Base-by-base conservation (phyloP, 2,329 filamentous ascomycete genomes). In the Clonostachys sp. region DNA sequence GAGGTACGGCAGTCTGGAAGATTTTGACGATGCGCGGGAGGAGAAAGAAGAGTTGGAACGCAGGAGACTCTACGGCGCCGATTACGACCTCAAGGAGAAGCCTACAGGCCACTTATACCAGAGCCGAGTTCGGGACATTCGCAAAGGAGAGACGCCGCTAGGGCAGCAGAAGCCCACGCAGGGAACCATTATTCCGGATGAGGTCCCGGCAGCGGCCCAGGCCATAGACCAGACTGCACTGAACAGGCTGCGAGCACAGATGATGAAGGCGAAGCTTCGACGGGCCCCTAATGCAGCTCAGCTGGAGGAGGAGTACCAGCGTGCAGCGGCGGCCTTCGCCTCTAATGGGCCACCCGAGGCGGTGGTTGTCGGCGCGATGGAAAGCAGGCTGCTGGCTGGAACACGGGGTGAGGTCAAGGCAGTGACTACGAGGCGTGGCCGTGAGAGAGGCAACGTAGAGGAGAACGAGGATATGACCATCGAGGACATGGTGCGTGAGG, bases 391-490 rank as follows among this genome's bases (percentile, higher is more conserved):
- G 77, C 76, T 99, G 4, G 89, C 91, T 16, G 90, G 88, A 8
- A 69, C 71, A 0, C 74, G 83, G 6, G 76, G 69, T 17, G 94
- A 97, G 67, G 87, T 92, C 48, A 91, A 85, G 56, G 72, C 81
- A 0, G 74, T 96, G 8, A 81, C 86, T 24, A 95, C 83, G 49
- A 94, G 87, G 60, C 83, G 91, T 43, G 92, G 91, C 4, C 79
- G 82, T 6, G 91, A 96, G 65, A 83, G 91, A 46, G 94, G 92
- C 2, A 77, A 84, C 8, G 87, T 99, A 6, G 83, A 89, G 56
- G 90, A 94, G 54, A 97, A 97, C 61, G 88, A 95, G 46, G 91
- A 97, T 57, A 97, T 99, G 91, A 86, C 76, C 33, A 87, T 99
- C 50, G 91, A 95, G 46, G 94, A 99, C 65, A 99, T 99, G 94